Evolutionary conservation across 805 yeast species (phyloP).

Genomic region (Novakomyces olei): DNA sequence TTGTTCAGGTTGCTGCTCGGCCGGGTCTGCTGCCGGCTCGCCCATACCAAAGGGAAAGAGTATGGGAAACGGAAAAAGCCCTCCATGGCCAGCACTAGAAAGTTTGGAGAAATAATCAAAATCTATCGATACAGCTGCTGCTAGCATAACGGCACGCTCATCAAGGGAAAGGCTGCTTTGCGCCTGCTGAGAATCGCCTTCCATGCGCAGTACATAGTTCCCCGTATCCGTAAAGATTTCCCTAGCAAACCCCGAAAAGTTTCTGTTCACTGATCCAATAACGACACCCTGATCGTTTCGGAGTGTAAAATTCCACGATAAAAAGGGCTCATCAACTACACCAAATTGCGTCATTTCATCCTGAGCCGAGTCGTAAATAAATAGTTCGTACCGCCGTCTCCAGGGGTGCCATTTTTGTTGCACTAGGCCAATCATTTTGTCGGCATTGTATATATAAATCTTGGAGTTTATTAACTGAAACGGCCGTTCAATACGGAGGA

Average conservation of each 20-base stretch:
- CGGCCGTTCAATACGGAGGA: slow-evolving; percentile 39
- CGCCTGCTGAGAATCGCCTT: slow-evolving; percentile 21
- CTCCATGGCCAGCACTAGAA: slow-evolving; percentile 34
- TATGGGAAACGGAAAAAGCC: too few relatives aligned
- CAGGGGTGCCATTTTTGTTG: slow-evolving; percentile 88
- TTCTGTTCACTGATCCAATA: slow-evolving; percentile 63
- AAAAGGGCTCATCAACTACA: slow-evolving; percentile 61
- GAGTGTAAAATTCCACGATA: slow-evolving; percentile 73
- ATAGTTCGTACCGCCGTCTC: slow-evolving; percentile 74
- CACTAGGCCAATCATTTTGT: slow-evolving; percentile 52
- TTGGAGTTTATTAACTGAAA: slow-evolving; percentile 79
- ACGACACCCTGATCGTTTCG: slow-evolving; percentile 33
- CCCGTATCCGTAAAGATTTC: slow-evolving; percentile 91
- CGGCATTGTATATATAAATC: slow-evolving; percentile 44
- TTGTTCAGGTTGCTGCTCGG: too few relatives aligned
- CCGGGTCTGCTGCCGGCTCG: too few relatives aligned
- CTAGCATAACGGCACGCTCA: slow-evolving; percentile 68
- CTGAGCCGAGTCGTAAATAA: slow-evolving; percentile 13
- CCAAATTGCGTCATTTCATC: slow-evolving; percentile 52
- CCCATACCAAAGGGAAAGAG: too few relatives aligned
- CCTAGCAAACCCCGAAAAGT: slow-evolving; percentile 87
- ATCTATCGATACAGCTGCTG: slow-evolving; percentile 77
- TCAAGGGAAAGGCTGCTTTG: slow-evolving; percentile 40
- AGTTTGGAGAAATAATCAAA: slow-evolving; percentile 95
- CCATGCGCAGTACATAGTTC: slow-evolving; percentile 70